Base-by-base conservation (phyloP, 768 basidiomycete genomes). In the Russula vinacea region DNA sequence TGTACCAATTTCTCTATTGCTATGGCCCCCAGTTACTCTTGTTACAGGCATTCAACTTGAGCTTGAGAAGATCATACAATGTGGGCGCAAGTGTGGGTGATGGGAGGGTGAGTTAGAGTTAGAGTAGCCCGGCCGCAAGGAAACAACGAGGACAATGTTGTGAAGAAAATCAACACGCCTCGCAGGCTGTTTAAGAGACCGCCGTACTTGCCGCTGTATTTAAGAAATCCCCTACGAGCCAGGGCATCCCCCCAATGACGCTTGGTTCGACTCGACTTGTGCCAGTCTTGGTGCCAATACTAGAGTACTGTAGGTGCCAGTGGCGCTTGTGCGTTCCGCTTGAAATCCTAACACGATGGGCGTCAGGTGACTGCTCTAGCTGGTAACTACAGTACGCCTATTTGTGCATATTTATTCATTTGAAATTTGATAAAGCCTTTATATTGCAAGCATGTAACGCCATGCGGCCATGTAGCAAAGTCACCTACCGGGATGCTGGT, bases 1-100 rank as follows among this genome's bases (percentile, higher is more conserved):
- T 24, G 35, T 55, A 47, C 63, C 58, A 32, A 60, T 33, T 26
- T 60, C 45, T 22, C 56, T 53, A 17, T 29, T 39, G 35, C 10
- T 39, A 19, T 50, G 56, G 6, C 6, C 3, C n/a, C 51, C 33
- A 35, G 5, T 16, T 17, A 13, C 16, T 49, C 47, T 24, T 35
- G 10, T 14, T 32, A 39, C 24, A 47, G 58, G 33, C 42, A 64
- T 62, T 56, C n/a, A 24, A 11, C 7, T 47, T 17, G 19, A 39
- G 10, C 11, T 45, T 8, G 17, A 39, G 26, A n/a, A n/a, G 17
- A 2, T 45, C 16, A 39, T 22, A 42, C 8, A 53, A 44, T 44
- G 16, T 19, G 49, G 29, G 50, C 45, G 44, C 33, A 8, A 53
- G 35, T 44, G 16, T 14, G 49, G 29, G 50, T 52, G 44, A 16